These are phyloP conservation scores for Dioszegia aurantiaca DNA, from an alignment of 768 basidiomycete genomes.

Conservation along the genomic window DNA sequence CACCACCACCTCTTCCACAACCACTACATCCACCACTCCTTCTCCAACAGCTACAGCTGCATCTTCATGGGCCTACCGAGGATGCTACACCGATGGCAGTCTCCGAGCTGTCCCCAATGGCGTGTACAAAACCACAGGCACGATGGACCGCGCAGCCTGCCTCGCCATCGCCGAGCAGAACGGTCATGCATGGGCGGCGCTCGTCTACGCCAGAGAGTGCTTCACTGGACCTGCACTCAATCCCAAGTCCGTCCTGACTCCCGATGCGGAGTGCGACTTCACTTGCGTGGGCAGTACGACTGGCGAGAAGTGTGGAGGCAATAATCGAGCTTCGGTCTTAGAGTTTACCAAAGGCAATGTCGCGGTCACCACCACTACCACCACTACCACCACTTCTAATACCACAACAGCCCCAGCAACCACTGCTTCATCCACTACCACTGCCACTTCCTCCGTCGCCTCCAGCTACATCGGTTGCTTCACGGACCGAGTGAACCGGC, in stretches of 20 bases:
- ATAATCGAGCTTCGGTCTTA: constrained; percentile 26
- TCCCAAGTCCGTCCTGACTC: constrained; percentile 22
- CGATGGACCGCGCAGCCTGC: constrained; percentile 19
- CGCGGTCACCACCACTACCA: no score
- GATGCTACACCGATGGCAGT: constrained; percentile 18
- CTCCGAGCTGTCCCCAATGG: constrained; percentile 25
- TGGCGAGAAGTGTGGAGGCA: constrained; percentile 32
- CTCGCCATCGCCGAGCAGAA: constrained; percentile 23
- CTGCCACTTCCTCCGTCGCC: neutral
- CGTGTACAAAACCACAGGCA: constrained; percentile 13
- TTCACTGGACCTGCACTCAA: constrained; percentile 29
- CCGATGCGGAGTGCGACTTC: constrained; percentile 33
- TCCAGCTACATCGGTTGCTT: no score
- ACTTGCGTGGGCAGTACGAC: constrained; percentile 36
- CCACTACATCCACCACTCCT: constrained; percentile 1
- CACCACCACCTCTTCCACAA: constrained; percentile 15
- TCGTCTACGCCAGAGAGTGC: constrained; percentile 33
- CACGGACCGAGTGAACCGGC: no score
- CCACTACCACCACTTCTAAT: no score
- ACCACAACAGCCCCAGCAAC: neutral
- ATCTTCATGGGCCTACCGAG: constrained; percentile 15
- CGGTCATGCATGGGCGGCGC: constrained; percentile 30
- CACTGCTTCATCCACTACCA: neutral
- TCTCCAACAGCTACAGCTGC: constrained; percentile 3
- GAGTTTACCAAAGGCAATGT: neutral